Evolutionary conservation across 2,329 filamentous ascomycete genomes (phyloP).

Genomic region (Pyrenochaeta sp.): DNA sequence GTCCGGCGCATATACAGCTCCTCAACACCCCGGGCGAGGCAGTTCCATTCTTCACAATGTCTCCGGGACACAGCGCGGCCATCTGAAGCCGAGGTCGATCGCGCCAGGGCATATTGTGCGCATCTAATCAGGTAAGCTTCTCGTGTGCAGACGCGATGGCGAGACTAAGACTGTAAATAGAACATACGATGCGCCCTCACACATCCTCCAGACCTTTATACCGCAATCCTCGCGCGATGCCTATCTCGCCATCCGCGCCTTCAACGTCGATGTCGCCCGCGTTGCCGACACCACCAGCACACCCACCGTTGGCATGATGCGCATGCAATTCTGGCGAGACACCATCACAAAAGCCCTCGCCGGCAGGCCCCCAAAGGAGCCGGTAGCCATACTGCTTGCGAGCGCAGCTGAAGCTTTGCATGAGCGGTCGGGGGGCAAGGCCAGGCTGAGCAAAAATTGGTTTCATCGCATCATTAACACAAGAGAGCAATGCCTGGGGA

Average conservation of each 20-base stretch:
- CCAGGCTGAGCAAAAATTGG: conserved; percentile 63
- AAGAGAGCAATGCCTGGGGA: conserved; percentile 82
- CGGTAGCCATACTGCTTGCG: conserved; percentile 84
- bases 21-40: conserved; percentile 18
- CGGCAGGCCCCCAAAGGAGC: conserved; percentile 84
- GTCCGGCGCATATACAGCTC: conserved; percentile 21
- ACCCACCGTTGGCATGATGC: conserved; percentile 84
- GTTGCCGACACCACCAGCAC: conserved; percentile 91
- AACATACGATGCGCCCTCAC: conserved; percentile 88
- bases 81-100: conserved; percentile 59
- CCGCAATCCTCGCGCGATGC: conserved; percentile 77
- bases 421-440: conserved; percentile 55
- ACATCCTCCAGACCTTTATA: conserved; percentile 85
- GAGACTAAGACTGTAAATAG: conserved; percentile 55
- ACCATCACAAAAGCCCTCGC: conserved; percentile 79
- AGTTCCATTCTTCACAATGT: conserved; percentile 34
- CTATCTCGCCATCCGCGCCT: conserved; percentile 87
- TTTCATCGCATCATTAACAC: conserved; percentile 78
- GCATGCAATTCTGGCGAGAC: conserved; percentile 95
- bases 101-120: conserved; percentile 67
- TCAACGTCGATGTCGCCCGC: conserved; percentile 91
- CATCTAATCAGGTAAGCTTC: conserved; percentile 61
- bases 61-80: conserved; percentile 30
- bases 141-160: background rate
- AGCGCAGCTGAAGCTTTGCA: conserved; percentile 70